These are phyloP conservation scores for Mortierella claussenii DNA, from an alignment of 192 early-diverging fungal genomes.

Conservation along the genomic window DNA sequence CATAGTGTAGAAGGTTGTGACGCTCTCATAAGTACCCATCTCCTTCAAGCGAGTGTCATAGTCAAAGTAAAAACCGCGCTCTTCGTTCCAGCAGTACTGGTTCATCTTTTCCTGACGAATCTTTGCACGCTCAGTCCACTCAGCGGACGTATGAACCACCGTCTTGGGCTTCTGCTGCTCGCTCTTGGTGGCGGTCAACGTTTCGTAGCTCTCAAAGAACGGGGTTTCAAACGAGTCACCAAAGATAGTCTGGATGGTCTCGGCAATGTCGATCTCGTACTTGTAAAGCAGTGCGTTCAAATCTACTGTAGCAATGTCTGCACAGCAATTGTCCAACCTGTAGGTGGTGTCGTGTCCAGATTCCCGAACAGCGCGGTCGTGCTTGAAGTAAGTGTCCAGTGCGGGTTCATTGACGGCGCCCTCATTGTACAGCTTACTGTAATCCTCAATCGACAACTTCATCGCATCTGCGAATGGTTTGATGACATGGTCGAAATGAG, in stretches of 20 bases:
- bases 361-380: constrained; percentile 97
- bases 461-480: constrained; percentile 78
- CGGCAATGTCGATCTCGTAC: constrained; percentile 93
- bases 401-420: constrained; percentile 79
- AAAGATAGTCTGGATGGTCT: constrained; percentile 70
- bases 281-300: constrained; percentile 94
- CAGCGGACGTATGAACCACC: constrained; percentile 57
- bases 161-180: constrained; percentile 33
- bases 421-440: constrained; percentile 76
- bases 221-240: constrained; percentile 64
- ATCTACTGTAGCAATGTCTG: constrained; percentile 92
- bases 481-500: constrained; percentile 89
- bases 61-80: constrained; percentile 86
- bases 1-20: constrained; percentile 90
- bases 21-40: constrained; percentile 87
- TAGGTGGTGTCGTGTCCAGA: constrained; percentile 99
- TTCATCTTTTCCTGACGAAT: constrained; percentile 73
- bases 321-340: constrained; percentile 90
- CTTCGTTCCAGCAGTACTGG: constrained; percentile 87
- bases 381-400: constrained; percentile 95
- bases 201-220: constrained; percentile 34
- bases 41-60: constrained; percentile 79
- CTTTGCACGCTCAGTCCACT: constrained; percentile 74
- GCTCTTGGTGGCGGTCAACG: background rate
- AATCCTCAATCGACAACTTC: constrained; percentile 76